Base-by-base conservation (phyloP, 2,329 filamentous ascomycete genomes). In the Colletotrichum brevisporum region DNA sequence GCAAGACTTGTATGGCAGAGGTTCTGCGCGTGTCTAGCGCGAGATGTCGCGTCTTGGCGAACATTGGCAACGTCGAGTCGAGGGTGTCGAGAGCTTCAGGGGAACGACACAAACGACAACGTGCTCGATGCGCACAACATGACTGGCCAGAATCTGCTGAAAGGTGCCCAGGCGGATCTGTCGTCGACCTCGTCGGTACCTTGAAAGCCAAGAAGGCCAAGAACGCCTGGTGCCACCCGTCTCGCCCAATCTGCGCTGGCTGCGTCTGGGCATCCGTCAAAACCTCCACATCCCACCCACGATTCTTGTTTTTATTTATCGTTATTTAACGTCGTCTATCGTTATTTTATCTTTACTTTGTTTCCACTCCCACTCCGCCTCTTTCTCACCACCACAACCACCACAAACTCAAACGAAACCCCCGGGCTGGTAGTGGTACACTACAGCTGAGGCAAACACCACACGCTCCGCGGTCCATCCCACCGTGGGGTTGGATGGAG, bases 181-280 rank as follows among this genome's bases (percentile, higher is more conserved):
- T 67, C n/a, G 5, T 48, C 60, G 47, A 43, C 18, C 18, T 67
- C n/a, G 8, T 48, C 60, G 47, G 59, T 64, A 58, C 65, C 65
- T 64, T 57, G 65, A 48, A 64, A 48, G 60, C 65, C 65, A 68
- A 68, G 65, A 68, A 52, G 59, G 65, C 60, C 65, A 68, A 68
- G 65, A 64, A 64, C 47, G 4, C 16, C 6, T 9, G 18, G 65
- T 68, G 45, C 36, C 65, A 64, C 65, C 39, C 53, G 12, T 18
- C 31, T 64, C 60, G 54, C 65, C 31, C 60, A 64, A 68, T 68
- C 48, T 55, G 36, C 47, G 65, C 47, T 21, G 45, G 5, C 16
- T 52, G 47, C 58, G 60, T 68, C 65, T 68, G 65, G 65, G 65
- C 65, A 64, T 68, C 60, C 65, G 60, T 68, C 60, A 64, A 64